phyloP scores from a whole-genome alignment of 2,329 filamentous ascomycete genomes.

The Clonostachys rhizophaga region DNA sequence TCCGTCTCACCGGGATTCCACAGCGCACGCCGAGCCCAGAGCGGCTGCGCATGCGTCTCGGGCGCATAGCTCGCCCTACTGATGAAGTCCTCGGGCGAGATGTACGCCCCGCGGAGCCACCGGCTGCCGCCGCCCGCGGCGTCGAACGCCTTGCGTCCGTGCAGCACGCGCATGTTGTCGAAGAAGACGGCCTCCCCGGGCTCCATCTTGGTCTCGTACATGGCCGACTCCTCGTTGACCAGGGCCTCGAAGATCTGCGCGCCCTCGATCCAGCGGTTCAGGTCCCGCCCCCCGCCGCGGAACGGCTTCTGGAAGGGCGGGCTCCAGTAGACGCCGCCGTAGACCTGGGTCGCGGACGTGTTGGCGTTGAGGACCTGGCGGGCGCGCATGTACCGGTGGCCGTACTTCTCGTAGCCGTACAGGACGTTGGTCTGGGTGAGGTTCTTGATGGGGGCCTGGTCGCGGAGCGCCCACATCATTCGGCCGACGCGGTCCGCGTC shows the following conservation, averaged over 20 bases:
- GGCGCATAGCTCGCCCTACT: conserved; percentile 27
- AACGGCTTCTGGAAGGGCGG: conserved; percentile 72
- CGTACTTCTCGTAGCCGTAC: conserved; percentile 67
- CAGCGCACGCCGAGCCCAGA: too few species aligned
- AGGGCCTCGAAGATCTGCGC: conserved; percentile 50
- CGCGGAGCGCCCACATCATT: conserved; percentile 18
- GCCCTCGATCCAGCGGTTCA: conserved; percentile 38
- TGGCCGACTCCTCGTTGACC: conserved; percentile 51
- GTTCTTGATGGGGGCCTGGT: conserved; percentile 15
- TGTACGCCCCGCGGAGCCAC: conserved; percentile 84
- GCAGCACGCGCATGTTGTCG: conserved; percentile 79
- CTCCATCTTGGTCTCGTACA: conserved; percentile 68
- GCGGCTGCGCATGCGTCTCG: background rate
- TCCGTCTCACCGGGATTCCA: too few species aligned
- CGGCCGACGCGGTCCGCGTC: conserved; percentile 63
- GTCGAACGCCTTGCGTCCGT: conserved; percentile 77
- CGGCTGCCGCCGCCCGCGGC: conserved; percentile 54
- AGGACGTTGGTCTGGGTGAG: conserved; percentile 28
- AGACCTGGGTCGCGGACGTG: conserved; percentile 6
- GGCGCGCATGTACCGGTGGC: conserved; percentile 52
- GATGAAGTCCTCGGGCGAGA: conserved; percentile 48
- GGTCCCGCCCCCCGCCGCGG: conserved; percentile 9
- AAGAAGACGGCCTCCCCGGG: conserved; percentile 92
- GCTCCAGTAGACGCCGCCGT: conserved; percentile 52
- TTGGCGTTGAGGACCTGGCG: conserved; percentile 3